phyloP scores from a whole-genome alignment of 2,329 filamentous ascomycete genomes.

The Penicillium corylophilum region DNA sequence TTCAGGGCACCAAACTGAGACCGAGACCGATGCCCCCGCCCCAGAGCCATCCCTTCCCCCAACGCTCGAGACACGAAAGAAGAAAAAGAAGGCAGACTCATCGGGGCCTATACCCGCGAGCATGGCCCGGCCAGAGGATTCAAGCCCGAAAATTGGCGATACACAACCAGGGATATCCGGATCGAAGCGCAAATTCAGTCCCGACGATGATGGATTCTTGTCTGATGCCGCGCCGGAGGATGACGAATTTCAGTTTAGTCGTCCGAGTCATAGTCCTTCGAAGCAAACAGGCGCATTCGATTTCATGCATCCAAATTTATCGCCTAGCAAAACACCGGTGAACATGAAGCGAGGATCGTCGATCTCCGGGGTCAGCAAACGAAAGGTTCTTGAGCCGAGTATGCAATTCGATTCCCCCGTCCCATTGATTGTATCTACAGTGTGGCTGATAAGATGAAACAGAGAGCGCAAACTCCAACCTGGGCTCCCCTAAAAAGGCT shows the following conservation, averaged over 20 bases:
- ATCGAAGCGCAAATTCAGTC: constrained; percentile 58
- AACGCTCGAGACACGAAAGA: constrained; percentile 33
- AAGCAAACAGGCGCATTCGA: constrained; percentile 9
- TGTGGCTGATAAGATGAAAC: not conserved
- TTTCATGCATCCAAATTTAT: constrained; percentile 8
- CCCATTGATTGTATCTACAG: not conserved
- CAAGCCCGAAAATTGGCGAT: not conserved
- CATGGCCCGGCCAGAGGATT: not conserved
- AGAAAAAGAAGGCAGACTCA: constrained; percentile 20
- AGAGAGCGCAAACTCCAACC: constrained; percentile 54
- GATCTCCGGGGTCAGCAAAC: constrained; percentile 17
- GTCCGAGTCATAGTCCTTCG: constrained; percentile 23
- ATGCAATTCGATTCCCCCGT: constrained; percentile 19
- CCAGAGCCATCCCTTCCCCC: constrained; percentile 26
- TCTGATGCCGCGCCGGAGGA: constrained; percentile 17
- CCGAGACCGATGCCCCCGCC: constrained; percentile 13
- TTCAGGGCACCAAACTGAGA: not conserved
- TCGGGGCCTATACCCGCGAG: not conserved
- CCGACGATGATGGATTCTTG: constrained; percentile 48
- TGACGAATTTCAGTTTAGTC: constrained; percentile 38
- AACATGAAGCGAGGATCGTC: constrained; percentile 16
- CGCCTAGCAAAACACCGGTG: constrained; percentile 17
- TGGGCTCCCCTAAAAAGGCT: constrained; percentile 32
- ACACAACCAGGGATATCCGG: constrained; percentile 44
- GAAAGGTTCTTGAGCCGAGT: constrained; percentile 46